Conservation (phyloP, 306 rosid species). For the Sesbania bispinosa region DNA sequence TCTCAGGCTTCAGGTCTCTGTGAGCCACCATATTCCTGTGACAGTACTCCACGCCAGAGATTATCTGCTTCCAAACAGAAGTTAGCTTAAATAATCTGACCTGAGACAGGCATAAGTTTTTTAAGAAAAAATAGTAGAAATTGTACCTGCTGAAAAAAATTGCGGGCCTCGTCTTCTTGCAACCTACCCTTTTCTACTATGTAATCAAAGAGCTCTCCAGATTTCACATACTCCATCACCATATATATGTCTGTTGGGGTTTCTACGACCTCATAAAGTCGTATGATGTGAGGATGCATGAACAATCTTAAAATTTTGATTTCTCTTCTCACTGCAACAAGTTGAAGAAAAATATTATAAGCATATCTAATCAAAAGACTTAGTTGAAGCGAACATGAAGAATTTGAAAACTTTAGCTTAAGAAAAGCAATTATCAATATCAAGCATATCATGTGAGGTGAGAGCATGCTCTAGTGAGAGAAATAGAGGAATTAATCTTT, state of each 20-base stretch:
- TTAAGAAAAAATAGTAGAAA: constrained; percentile 12
- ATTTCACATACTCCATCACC: constrained; percentile 87
- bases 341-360: background rate
- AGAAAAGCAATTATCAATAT: constrained; percentile 6
- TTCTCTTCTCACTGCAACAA: constrained; percentile 84
- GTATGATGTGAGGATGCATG: constrained; percentile 94
- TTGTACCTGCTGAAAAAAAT: constrained; percentile 87
- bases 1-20: constrained; percentile 91
- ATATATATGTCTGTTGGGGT: constrained; percentile 76
- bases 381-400: background rate
- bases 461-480: too few relatives aligned
- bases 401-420: constrained; percentile 5
- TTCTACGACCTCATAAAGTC: constrained; percentile 89
- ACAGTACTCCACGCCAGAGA: constrained; percentile 97
- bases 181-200: constrained; percentile 89
- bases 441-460: too few relatives aligned
- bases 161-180: constrained; percentile 96
- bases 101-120: constrained; percentile 3
- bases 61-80: constrained; percentile 56
- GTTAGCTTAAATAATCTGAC: constrained; percentile 2
- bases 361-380: background rate
- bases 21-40: constrained; percentile 97
- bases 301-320: constrained; percentile 84
- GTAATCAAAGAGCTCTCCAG: constrained; percentile 94
- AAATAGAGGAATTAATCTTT: too few relatives aligned